Base-by-base conservation (phyloP, 2,329 filamentous ascomycete genomes). In the Alternaria sp. region DNA sequence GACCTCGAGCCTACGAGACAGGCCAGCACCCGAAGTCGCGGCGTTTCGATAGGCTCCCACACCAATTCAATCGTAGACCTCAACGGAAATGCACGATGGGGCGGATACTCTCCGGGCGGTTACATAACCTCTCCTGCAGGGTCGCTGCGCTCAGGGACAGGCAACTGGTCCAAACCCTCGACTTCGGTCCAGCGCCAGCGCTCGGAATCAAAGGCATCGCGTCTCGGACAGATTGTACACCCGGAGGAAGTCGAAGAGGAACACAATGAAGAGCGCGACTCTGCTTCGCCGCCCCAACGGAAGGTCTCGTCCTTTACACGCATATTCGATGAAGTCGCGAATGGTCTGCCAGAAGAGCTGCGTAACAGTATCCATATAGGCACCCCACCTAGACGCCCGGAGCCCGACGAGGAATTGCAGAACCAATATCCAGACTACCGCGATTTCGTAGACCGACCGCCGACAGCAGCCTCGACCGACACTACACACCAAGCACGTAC, bases 91-190 rank as follows among this genome's bases (percentile, higher is more conserved):
- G 90, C 90, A 12, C 85, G 90, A 52, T 86, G 87, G 75, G 90
- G 90, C 26, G 90, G 90, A 28, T 92, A 91, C 79, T 91, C 90
- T 23, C 89, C 90, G 2, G 87, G 83, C 40, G 90, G 85, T 19
- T 91, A 87, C 78, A 81, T 92, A 66, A 88, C 90, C 80, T 91
- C 89, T 45, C 90, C 90, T 0, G 86, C 83, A 46, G 85, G 88
- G 36, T 91, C 90, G 4, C 77, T 91, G 30, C 73, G 77, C 25
- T 88, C 86, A 5, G 49, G 49, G 13, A 52, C 49, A 21, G 84
- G 83, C 67, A 81, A 78, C 25, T 82, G 79, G 74, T 79, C 80
- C 7, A 81, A 74, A 17, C 70, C 67, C 46, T 76, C 71, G 53
- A 67, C 69, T 45, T 76, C 71, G 25, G 70, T 72, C 59, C 78